Conservation (phyloP, 2,329 filamentous ascomycete species). For the Colletotrichum sp. region DNA sequence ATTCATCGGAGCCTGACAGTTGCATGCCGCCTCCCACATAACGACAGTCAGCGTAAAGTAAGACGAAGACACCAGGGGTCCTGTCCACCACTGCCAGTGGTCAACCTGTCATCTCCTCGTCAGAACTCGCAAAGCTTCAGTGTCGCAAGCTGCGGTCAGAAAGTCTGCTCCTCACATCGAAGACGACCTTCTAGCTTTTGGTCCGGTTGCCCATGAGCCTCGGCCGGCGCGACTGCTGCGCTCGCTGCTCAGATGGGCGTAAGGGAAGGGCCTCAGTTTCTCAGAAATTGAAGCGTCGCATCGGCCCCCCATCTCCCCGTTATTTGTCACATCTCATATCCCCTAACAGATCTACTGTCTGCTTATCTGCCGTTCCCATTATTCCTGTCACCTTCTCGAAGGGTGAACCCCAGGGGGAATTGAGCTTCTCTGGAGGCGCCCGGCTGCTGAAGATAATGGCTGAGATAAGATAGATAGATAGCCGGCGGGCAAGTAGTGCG, state of each 20-base stretch:
- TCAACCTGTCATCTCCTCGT: neutral
- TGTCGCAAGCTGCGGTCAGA: neutral
- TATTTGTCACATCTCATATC: constrained; percentile 13
- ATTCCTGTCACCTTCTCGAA: constrained; percentile 13
- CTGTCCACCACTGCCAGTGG: neutral
- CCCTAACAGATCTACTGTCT: neutral
- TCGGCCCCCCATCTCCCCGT: neutral
- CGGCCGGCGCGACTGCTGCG: neutral
- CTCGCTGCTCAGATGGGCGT: neutral
- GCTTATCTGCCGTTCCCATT: constrained; percentile 8
- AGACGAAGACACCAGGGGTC: neutral
- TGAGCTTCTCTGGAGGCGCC: neutral
- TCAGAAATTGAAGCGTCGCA: neutral
- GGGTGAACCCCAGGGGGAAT: neutral
- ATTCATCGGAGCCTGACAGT: neutral
- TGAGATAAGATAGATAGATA: neutral
- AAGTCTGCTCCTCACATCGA: neutral
- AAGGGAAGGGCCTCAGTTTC: neutral
- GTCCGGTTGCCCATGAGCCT: neutral
- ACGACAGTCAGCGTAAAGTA: neutral
- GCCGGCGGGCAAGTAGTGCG: neutral
- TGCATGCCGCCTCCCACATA: neutral
- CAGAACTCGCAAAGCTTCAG: neutral
- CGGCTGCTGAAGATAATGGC: neutral
- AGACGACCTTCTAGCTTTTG: neutral